Base-by-base conservation (phyloP, 768 basidiomycete genomes). In the Hemileccinum rubropunctum region DNA sequence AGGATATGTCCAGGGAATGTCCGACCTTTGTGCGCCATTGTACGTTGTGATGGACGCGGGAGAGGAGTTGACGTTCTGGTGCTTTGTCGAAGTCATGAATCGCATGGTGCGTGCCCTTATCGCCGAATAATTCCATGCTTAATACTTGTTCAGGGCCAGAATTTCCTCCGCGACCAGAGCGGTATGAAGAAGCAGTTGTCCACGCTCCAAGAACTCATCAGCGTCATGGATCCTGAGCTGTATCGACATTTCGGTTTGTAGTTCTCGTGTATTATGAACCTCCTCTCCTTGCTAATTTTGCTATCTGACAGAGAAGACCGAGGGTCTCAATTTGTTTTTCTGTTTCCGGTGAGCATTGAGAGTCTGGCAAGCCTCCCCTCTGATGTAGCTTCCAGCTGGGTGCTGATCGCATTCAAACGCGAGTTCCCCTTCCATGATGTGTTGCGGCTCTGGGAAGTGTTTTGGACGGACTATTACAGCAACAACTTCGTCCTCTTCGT, bases 1-100 rank as follows among this genome's bases (percentile, higher is more conserved):
- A 87, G 93, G 95, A 26, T 98, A 98, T 66, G 97, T 98, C 5
- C 97, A 98, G 69, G 97, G 97, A 28, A 98, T 98, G 97, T 93
- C 91, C 3, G 97, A 99, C 69, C 79, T 99, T 13, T 90, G 91
- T 58, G 87, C 91, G 4, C 97, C 97, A 12, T 71, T 98, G 6
- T 98, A 98, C 62, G 86, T 98, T 21, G 90, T 94, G 14, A 85
- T 91, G 80, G 84, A 79, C 45, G 89, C 83, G 7, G 87, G 97
- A 55, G 94, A 95, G 61, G 88, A 87, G 46, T 69, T 91, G 70
- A 91, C 91, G 2, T 98, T 98, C 71, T 98, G 95, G 94, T 93
- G 92, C 62, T 93, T 99, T 62, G 93, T 90, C 18, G 82, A 87
- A 56, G 82, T 95, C 54, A 98, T 99, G 97, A 79, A 89, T 61